These are phyloP conservation scores for Diddensiella santjacobensis DNA, from an alignment of 805 yeast species.

Conservation along the genomic window DNA sequence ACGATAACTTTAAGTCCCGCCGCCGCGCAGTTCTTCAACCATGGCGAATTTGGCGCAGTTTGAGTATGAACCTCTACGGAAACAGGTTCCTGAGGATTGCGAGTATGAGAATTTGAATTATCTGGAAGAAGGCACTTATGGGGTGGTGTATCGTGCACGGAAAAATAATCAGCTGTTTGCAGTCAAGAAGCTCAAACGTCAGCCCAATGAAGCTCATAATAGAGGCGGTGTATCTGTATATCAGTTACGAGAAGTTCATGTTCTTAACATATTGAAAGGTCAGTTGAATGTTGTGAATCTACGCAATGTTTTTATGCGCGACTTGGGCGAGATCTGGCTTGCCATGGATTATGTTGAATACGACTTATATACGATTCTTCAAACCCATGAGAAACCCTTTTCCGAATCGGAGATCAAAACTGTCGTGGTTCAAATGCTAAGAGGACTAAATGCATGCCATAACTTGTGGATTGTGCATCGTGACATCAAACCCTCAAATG, in stretches of 20 bases:
- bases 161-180: conserved; percentile 50
- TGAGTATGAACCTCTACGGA: background rate
- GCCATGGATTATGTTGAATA: conserved; percentile 34
- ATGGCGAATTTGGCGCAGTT: background rate
- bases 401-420: conserved; percentile 29
- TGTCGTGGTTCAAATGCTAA: conserved; percentile 26
- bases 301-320: conserved; percentile 47
- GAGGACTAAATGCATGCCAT: conserved; percentile 27
- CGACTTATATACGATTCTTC: conserved; percentile 27
- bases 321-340: conserved; percentile 20
- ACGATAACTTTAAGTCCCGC: too few species aligned
- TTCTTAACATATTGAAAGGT: conserved; percentile 43
- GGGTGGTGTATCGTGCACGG: conserved; percentile 57
- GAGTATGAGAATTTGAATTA: conserved; percentile 26
- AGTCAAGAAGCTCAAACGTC: conserved; percentile 48
- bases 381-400: conserved; percentile 29
- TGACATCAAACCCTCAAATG: conserved; percentile 30
- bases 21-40: too few species aligned
- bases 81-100: conserved; percentile 11
- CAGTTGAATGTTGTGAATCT: conserved; percentile 54
- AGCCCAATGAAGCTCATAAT: conserved; percentile 36
- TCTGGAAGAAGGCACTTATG: conserved; percentile 41
- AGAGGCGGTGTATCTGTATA: conserved; percentile 62
- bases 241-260: conserved; percentile 61
- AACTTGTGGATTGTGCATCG: conserved; percentile 27